Evolutionary conservation across 2,329 filamentous ascomycete species (phyloP).

Genomic region (Paraphaeosphaeria sporulosa): DNA sequence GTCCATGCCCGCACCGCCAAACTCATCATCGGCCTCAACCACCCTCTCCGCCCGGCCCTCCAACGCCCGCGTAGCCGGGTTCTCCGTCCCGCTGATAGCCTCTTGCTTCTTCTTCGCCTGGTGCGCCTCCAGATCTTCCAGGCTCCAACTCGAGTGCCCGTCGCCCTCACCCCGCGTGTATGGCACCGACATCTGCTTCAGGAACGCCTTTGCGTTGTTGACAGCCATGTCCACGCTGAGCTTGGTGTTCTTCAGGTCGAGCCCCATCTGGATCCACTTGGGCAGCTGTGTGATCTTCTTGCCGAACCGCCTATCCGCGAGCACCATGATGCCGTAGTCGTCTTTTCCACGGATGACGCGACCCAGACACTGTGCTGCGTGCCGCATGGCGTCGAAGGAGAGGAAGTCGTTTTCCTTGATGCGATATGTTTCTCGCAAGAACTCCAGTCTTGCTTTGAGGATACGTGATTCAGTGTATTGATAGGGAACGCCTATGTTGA

Average conservation of each 20-base stretch:
- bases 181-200: constrained; percentile 90
- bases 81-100: constrained; percentile 68
- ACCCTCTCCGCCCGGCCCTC: constrained; percentile 41
- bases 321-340: constrained; percentile 99
- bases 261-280: constrained; percentile 93
- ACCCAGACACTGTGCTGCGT: constrained; percentile 94
- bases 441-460: constrained; percentile 92
- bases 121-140: constrained; percentile 78
- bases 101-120: constrained; percentile 78
- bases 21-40: constrained; percentile 40
- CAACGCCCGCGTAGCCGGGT: constrained; percentile 47
- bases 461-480: constrained; percentile 99
- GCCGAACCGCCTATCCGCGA: constrained; percentile 91
- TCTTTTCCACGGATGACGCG: constrained; percentile 96
- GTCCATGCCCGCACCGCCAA: constrained; percentile 46
- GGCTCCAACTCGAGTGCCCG: constrained; percentile 90
- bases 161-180: constrained; percentile 85
- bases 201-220: constrained; percentile 84
- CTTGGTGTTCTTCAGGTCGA: constrained; percentile 85
- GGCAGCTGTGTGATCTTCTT: constrained; percentile 91
- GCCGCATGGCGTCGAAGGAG: constrained; percentile 99
- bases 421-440: constrained; percentile 94
- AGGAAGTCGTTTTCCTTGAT: constrained; percentile 98
- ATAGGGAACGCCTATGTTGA: constrained; percentile 97
- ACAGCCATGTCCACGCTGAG: constrained; percentile 96